Conservation (phyloP, 768 basidiomycete species). For the Tylopilus felleus region DNA sequence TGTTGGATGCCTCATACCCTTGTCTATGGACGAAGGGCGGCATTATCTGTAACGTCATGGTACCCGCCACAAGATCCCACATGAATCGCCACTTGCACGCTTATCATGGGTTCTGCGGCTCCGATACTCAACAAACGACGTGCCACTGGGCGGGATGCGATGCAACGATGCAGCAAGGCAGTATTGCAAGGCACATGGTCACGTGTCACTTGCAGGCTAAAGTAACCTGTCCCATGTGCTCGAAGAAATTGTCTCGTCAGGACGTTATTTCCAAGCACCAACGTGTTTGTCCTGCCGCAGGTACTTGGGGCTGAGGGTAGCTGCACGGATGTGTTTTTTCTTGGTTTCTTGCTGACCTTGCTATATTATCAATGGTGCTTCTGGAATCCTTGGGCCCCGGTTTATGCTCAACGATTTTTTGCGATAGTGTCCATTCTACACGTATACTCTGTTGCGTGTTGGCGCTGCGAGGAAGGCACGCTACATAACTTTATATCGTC, state of each 20-base stretch:
- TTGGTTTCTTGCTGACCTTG: background rate
- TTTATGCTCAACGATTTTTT: background rate
- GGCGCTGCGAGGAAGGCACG: conserved; percentile 3
- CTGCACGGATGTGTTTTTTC: background rate
- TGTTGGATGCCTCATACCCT: conserved; percentile 7
- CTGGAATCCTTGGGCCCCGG: background rate
- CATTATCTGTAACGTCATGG: conserved; percentile 12
- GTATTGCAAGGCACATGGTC: conserved; percentile 27
- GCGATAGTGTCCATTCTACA: background rate
- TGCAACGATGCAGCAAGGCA: conserved; percentile 27
- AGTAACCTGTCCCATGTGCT: conserved; percentile 28
- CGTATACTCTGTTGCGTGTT: background rate
- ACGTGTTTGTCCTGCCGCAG: conserved; percentile 23
- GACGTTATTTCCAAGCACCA: conserved; percentile 28
- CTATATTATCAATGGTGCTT: background rate
- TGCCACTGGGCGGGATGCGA: conserved; percentile 22
- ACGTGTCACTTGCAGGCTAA: conserved; percentile 28
- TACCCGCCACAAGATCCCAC: conserved; percentile 21
- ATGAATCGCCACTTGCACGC: conserved; percentile 28
- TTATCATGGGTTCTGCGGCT: conserved; percentile 21
- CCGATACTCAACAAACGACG: conserved; percentile 18
- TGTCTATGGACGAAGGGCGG: conserved; percentile 20
- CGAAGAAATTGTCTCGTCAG: conserved; percentile 25
- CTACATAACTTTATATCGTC: background rate
- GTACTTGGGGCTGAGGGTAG: conserved; percentile 10